These are phyloP conservation scores for Pythium biforme DNA, from an alignment of 352 stramenopile genomes.

Conservation along the genomic window DNA sequence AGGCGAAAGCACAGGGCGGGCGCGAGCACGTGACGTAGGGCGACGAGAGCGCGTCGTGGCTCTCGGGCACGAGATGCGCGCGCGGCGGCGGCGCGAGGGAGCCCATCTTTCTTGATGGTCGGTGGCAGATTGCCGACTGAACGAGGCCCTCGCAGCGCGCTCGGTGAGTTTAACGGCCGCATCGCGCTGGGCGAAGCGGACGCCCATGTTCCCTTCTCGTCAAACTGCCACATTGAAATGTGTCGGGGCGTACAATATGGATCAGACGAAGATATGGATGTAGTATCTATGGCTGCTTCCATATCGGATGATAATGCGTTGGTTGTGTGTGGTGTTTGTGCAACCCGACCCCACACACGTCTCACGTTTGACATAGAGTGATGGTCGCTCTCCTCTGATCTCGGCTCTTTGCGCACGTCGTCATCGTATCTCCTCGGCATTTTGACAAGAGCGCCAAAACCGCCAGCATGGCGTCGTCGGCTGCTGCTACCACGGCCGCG, in stretches of 20 bases:
- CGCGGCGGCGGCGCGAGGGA: too few species aligned
- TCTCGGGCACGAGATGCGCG: neutral
- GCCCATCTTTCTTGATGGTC: too few species aligned
- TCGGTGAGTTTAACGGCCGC: too few species aligned
- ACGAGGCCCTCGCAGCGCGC: too few species aligned
- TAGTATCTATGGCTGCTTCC: neutral
- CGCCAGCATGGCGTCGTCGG: neutral
- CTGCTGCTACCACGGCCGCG: neutral
- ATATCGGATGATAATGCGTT: neutral
- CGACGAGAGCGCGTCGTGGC: conserved; percentile 1
- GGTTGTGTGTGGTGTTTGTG: conserved; percentile 4
- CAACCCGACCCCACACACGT: conserved; percentile 1
- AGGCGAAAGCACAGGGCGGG: neutral
- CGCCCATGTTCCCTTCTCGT: too few species aligned
- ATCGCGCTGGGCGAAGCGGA: too few species aligned
- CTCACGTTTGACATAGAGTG: neutral
- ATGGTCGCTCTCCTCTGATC: neutral
- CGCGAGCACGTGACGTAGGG: neutral
- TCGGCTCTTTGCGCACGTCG: too few species aligned
- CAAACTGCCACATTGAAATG: neutral
- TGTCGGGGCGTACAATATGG: neutral
- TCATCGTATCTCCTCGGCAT: neutral
- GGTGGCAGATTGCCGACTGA: too few species aligned
- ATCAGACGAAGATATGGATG: neutral
- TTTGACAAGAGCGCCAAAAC: too few species aligned